These are phyloP conservation scores for Diplodia corticola DNA, from an alignment of 2,329 filamentous ascomycete genomes.

Conservation along the genomic window DNA sequence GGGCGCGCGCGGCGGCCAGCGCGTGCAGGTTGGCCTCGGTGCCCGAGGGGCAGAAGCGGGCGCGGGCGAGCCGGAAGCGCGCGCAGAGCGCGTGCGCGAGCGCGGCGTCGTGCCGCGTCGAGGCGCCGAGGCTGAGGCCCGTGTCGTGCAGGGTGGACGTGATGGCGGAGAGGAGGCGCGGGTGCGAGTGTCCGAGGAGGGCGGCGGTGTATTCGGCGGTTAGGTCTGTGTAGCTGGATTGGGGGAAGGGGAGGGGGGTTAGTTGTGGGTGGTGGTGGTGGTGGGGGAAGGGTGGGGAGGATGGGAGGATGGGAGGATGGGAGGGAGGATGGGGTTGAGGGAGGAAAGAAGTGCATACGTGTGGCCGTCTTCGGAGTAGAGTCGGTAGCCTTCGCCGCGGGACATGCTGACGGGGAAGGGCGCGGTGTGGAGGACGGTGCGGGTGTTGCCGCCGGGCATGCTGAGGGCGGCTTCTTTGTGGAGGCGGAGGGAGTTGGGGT, in stretches of 20 bases:
- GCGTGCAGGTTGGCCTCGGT: conserved; percentile 35
- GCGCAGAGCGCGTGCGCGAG: conserved; percentile 30
- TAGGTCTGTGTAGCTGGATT: conserved; percentile 31
- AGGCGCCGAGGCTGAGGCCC: conserved; percentile 33
- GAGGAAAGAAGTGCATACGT: conserved; percentile 22
- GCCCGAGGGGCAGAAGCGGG: conserved; percentile 35
- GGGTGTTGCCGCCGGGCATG: conserved; percentile 43
- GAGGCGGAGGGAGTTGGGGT: conserved; percentile 30
- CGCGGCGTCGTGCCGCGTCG: conserved; percentile 28
- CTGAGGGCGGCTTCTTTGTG: conserved; percentile 34
- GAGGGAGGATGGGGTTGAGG: not conserved
- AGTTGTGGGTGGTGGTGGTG: too few relatives aligned
- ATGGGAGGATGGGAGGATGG: not conserved
- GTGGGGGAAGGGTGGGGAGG: too few relatives aligned
- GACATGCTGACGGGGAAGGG: conserved; percentile 42
- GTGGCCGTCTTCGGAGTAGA: conserved; percentile 37
- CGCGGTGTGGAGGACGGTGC: conserved; percentile 37
- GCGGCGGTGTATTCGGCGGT: conserved; percentile 34
- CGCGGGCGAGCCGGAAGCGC: conserved; percentile 29
- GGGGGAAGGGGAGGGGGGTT: conserved; percentile 31
- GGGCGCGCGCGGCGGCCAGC: conserved; percentile 47
- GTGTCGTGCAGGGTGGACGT: conserved; percentile 27
- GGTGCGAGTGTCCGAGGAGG: conserved; percentile 36
- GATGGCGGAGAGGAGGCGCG: conserved; percentile 29
- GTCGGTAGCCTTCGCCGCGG: conserved; percentile 30